Conservation (phyloP, 176 grass and related monocot genomes). For the Eremochloa ophiuroides region DNA sequence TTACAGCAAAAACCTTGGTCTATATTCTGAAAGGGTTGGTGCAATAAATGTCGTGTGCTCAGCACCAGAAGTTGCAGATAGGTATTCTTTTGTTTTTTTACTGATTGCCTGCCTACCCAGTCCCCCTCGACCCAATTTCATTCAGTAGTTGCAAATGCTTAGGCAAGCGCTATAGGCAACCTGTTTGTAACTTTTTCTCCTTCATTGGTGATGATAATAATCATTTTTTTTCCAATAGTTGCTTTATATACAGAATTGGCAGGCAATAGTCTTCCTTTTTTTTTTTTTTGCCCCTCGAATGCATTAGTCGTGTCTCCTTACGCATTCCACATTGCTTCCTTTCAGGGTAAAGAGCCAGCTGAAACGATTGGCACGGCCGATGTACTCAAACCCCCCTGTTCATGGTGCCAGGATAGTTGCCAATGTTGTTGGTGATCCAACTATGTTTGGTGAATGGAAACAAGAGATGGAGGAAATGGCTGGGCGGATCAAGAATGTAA, state of each 20-base stretch:
- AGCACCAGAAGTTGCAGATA: conserved; percentile 60
- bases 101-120: not conserved
- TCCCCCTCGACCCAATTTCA: not conserved
- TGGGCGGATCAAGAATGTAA: conserved; percentile 87
- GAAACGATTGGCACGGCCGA: conserved; percentile 86
- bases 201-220: not conserved
- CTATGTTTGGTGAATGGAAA: conserved; percentile 94
- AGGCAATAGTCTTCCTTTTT: not conserved
- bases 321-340: not conserved
- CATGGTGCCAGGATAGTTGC: conserved; percentile 91
- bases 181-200: not conserved
- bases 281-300: too few species aligned
- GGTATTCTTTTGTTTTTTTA: conserved; percentile 39
- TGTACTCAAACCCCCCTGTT: conserved; percentile 93
- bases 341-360: conserved; percentile 95
- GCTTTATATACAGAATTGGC: not conserved
- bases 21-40: conserved; percentile 93
- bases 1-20: conserved; percentile 95
- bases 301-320: not conserved
- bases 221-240: not conserved
- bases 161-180: not conserved
- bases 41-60: conserved; percentile 92
- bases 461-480: conserved; percentile 91
- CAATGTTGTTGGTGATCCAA: conserved; percentile 81
- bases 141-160: not conserved